Evolutionary conservation across 495 filamentous ascomycete species (phyloP).

Genomic region (Neurospora sp.): DNA sequence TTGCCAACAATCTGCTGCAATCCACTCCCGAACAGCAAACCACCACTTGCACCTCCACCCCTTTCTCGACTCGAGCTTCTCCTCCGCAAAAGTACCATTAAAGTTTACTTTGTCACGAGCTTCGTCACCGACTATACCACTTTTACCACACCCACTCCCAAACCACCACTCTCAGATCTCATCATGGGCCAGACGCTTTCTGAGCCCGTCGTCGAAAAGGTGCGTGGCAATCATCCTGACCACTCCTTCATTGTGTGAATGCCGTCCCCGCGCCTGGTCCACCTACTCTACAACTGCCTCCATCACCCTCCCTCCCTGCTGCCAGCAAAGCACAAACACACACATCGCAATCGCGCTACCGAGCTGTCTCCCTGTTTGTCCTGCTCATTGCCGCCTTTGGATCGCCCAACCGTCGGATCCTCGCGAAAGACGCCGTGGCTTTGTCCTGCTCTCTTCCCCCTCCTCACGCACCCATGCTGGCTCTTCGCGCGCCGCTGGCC

Average conservation of each 20-base stretch:
- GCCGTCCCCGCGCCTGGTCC: background rate
- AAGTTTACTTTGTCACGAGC: background rate
- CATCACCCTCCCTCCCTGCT: background rate
- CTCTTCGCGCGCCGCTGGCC: conserved; percentile 1
- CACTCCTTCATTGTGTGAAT: background rate
- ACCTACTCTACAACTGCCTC: background rate
- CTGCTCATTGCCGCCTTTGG: background rate
- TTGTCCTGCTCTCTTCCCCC: background rate
- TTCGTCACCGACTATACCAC: conserved; percentile 4
- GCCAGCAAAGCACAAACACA: background rate
- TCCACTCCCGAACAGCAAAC: background rate
- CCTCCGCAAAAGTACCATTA: background rate
- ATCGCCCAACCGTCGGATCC: background rate
- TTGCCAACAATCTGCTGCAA: background rate
- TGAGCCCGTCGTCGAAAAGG: conserved; percentile 98
- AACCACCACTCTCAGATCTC: conserved; percentile 10
- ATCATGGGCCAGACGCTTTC: conserved; percentile 98
- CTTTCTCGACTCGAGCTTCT: background rate
- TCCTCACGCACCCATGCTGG: background rate
- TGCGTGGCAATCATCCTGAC: conserved; percentile 38
- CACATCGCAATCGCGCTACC: background rate
- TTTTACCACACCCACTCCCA: conserved; percentile 12
- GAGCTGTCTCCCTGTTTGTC: background rate
- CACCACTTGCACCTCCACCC: background rate
- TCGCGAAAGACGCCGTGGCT: background rate